Conservation (phyloP, 2,329 filamentous ascomycete species). For the Pyrenophora graminea region DNA sequence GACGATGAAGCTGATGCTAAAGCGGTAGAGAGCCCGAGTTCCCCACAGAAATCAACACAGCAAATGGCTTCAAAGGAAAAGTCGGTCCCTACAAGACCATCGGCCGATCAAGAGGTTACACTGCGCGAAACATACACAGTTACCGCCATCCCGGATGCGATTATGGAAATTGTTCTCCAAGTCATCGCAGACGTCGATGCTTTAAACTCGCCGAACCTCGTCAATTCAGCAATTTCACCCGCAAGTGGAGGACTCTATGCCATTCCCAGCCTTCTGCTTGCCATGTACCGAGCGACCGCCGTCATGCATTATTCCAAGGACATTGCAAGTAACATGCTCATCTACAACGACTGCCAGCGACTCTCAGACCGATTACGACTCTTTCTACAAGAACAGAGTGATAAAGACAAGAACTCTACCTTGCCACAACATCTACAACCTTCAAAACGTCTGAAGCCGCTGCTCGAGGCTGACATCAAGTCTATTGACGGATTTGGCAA, state of each 20-base stretch:
- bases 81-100: conserved; percentile 8
- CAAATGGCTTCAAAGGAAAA: conserved; percentile 2
- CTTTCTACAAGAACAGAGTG: conserved; percentile 52
- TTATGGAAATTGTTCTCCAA: conserved; percentile 68
- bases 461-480: conserved; percentile 59
- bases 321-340: conserved; percentile 62
- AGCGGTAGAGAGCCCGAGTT: conserved; percentile 12
- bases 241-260: conserved; percentile 72
- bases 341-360: conserved; percentile 67
- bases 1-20: conserved; percentile 63
- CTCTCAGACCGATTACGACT: conserved; percentile 59
- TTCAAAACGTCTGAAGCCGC: conserved; percentile 50
- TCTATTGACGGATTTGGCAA: conserved; percentile 64
- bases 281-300: conserved; percentile 79
- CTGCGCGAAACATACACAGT: conserved; percentile 86
- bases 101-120: conserved; percentile 66
- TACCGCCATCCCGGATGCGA: conserved; percentile 80
- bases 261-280: conserved; percentile 72
- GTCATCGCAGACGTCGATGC: conserved; percentile 53
- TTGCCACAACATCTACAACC: conserved; percentile 39
- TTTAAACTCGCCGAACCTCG: conserved; percentile 57
- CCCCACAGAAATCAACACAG: conserved; percentile 30
- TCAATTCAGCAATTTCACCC: conserved; percentile 62
- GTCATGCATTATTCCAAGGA: conserved; percentile 72
- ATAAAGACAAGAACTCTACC: conserved; percentile 36